phyloP scores from a whole-genome alignment of 1,284 basidiomycete species.

The Puccinia polysora region DNA sequence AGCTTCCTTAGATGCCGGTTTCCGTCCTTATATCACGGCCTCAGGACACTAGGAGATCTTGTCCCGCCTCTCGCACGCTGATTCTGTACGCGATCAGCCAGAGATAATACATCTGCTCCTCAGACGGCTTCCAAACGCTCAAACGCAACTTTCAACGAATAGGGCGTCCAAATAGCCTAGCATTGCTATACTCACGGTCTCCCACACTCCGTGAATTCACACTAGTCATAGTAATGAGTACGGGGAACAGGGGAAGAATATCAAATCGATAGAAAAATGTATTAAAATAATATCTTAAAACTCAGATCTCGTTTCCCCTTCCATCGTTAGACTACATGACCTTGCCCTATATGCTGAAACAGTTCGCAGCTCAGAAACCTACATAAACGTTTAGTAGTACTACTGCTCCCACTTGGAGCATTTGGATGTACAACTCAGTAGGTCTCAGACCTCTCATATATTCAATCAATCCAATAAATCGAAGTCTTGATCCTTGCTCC shows the following conservation, averaged over 20 bases:
- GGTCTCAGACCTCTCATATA: no score
- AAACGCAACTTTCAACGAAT: neutral
- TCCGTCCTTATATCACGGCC: no score
- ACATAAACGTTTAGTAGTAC: neutral
- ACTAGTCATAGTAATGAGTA: neutral
- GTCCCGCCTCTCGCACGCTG: no score
- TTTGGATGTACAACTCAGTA: constrained; percentile 9
- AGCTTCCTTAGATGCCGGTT: no score
- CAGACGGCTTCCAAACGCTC: neutral
- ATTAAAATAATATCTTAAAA: neutral
- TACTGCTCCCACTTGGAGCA: constrained; percentile 18
- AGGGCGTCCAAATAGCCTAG: neutral
- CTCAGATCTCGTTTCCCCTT: neutral
- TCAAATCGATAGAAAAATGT: neutral
- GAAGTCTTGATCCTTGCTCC: no score
- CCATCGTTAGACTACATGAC: no score
- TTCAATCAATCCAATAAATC: no score
- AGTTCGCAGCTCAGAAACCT: constrained; percentile 5
- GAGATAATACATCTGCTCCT: neutral
- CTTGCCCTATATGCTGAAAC: constrained; percentile 17
- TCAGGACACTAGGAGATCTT: no score
- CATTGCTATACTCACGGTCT: neutral
- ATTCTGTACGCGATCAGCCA: no score
- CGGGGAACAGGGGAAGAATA: neutral
- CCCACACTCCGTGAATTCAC: constrained; percentile 6